Percentiles rank a stretch among this genome's conserved stretches.
phyloP scores from a whole-genome alignment of 306 rosid genomes.

The Cicer cuneatum region DNA sequence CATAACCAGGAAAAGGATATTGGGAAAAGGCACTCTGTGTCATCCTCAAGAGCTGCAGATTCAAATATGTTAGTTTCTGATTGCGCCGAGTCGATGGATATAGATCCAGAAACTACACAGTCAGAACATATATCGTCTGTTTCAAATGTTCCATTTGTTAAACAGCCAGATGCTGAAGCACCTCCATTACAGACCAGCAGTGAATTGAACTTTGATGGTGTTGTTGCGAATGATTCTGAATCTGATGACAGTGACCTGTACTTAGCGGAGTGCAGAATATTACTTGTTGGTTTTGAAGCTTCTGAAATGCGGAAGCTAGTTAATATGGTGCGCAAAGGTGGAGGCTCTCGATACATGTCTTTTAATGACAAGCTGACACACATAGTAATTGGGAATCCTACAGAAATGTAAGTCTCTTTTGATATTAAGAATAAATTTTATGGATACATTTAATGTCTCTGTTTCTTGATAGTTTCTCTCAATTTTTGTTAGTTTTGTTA shows the following conservation, averaged over 20 bases:
- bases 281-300: constrained; percentile 82
- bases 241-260: constrained; percentile 84
- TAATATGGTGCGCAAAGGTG: constrained; percentile 87
- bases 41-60: constrained; percentile 61
- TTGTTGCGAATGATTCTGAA: constrained; percentile 83
- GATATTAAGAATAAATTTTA: constrained; percentile 20
- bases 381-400: constrained; percentile 81
- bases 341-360: constrained; percentile 81
- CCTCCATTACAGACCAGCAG: constrained; percentile 49
- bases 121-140: constrained; percentile 55
- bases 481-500: constrained; percentile 19
- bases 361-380: constrained; percentile 84
- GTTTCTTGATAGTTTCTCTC: constrained; percentile 27
- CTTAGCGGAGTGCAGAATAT: constrained; percentile 86
- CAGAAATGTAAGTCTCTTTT: constrained; percentile 69
- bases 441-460: constrained; percentile 24
- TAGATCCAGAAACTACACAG: constrained; percentile 65
- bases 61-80: constrained; percentile 54
- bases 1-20: constrained; percentile 65
- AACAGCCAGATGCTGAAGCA: constrained; percentile 58
- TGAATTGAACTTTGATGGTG: constrained; percentile 60
- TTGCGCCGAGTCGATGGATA: constrained; percentile 53
- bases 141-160: constrained; percentile 53
- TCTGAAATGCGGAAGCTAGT: constrained; percentile 84
- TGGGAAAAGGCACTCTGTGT: constrained; percentile 59